Evolutionary conservation across 768 basidiomycete species (phyloP).

Genomic region (Lyophyllum atratum): DNA sequence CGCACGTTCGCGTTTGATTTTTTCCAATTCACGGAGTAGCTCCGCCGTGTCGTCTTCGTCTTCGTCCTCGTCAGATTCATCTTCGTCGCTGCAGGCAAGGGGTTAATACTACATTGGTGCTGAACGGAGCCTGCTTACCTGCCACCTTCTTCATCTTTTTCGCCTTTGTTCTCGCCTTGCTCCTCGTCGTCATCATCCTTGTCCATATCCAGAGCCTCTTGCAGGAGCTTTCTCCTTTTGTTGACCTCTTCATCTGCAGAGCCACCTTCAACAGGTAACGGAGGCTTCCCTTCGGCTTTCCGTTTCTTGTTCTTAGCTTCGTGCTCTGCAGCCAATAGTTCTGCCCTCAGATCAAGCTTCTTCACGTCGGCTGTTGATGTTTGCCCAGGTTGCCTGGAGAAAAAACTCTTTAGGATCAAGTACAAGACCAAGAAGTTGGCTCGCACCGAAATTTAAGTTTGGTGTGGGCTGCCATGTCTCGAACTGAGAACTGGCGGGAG

Average conservation of each 20-base stretch:
- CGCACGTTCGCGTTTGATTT: constrained; percentile 94
- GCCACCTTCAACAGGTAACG: constrained; percentile 44
- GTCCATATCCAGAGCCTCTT: constrained; percentile 86
- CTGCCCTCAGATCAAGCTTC: constrained; percentile 78
- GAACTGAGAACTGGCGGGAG: constrained; percentile 89
- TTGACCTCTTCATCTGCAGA: constrained; percentile 59
- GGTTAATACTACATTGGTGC: not conserved
- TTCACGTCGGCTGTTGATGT: constrained; percentile 77
- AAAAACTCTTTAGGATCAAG: not conserved
- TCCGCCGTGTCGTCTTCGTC: constrained; percentile 95
- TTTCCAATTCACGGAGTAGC: constrained; percentile 93
- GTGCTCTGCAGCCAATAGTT: constrained; percentile 84
- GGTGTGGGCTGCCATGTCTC: constrained; percentile 93
- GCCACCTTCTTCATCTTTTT: constrained; percentile 38
- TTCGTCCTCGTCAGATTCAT: constrained; percentile 50
- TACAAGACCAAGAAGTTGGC: not conserved
- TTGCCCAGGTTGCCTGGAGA: constrained; percentile 81
- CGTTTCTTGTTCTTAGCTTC: constrained; percentile 89
- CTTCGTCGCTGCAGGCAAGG: constrained; percentile 44
- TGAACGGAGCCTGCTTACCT: constrained; percentile 35
- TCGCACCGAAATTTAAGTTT: constrained; percentile 95
- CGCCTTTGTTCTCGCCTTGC: constrained; percentile 42
- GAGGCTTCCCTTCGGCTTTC: constrained; percentile 79
- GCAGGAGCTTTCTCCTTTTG: constrained; percentile 86
- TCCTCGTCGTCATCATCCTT: constrained; percentile 87